Evolutionary conservation across 1,284 basidiomycete genomes (phyloP), one percentile per base, ranked within the genome.

Genomic region (Rhodotorula sp.): DNA sequence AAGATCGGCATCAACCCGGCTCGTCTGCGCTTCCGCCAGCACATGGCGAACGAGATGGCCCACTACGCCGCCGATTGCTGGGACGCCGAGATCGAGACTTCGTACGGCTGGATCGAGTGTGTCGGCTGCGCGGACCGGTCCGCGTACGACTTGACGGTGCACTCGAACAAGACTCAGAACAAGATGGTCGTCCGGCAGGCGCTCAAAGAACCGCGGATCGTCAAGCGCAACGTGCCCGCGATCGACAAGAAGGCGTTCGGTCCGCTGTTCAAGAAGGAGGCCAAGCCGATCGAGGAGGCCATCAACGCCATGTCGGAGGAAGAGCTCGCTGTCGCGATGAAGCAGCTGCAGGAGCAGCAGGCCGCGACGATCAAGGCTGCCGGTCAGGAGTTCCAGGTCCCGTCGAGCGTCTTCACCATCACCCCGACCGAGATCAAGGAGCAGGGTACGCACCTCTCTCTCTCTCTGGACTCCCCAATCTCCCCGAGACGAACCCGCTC

Each of bases 1-100:
- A 92, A 91, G 83, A 94, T 99, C 77, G 95, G 96, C 74, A 91
- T 99, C 81, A 86, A 96, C 83, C 87, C 89, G n/a, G 75, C 79
- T 54, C 87, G 93, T 17, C 83, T 98, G 73, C 88, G 95, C 69
- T 98, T 97, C 87, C 87, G 95, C 49, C 95, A 98, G 81, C 95
- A 97, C 82, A 97, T 97, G 94, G 86, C 83, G 70, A 93, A 92
- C 83, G 95, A 98, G 84, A 98, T 98, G 96, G 95, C 95, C 0
- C 95, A 99, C 82, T 99, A 99, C 81, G 95, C 95, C 68, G 87
- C 93, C 45, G 95, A 99, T 83, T 99, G 95, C 83, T 99, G 95
- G 95, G 95, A 99, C 80, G 95, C 95, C 69, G 95, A 99, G 84
- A 97, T 99, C 75, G 86, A 94, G 78, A 95, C 92, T 66, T 91